Percentiles rank a stretch among this genome's conserved stretches.
phyloP scores from a whole-genome alignment of 345 rosid species.

The Bruguiera sexangula region DNA sequence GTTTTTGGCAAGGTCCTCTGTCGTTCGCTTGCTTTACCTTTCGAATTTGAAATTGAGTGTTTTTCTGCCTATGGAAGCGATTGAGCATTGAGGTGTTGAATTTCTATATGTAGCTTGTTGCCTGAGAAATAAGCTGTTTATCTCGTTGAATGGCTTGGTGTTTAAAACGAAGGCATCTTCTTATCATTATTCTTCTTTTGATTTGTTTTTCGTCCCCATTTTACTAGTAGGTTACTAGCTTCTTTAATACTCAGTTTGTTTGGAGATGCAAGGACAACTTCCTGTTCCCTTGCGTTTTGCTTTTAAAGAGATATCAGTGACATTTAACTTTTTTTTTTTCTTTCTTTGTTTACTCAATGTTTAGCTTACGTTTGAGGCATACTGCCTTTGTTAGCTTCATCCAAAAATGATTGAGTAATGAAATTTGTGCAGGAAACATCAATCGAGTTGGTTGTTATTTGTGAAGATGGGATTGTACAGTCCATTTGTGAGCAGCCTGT shows the following conservation, averaged over 20 bases:
- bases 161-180: too few species aligned
- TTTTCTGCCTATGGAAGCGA: not conserved
- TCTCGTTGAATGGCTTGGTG: too few species aligned
- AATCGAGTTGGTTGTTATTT: constrained; percentile 73
- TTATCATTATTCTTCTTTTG: not conserved
- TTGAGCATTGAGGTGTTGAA: not conserved
- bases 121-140: too few species aligned
- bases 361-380: not conserved
- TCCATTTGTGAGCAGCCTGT: constrained; percentile 83
- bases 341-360: not conserved
- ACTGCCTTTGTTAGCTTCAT: not conserved
- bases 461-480: constrained; percentile 70
- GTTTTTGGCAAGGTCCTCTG: constrained; percentile 78
- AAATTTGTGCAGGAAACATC: constrained; percentile 70
- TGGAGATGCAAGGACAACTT: too few species aligned
- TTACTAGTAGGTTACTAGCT: not conserved
- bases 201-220: too few species aligned
- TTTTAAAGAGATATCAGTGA: not conserved
- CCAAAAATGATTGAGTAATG: constrained; percentile 18
- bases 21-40: not conserved
- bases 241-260: too few species aligned
- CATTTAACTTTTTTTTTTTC: not conserved
- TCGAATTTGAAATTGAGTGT: not conserved
- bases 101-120: too few species aligned
- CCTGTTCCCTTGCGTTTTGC: not conserved